Evolutionary conservation across 176 grass and related monocot species (phyloP), one percentile per base, ranked within the genome.

Genomic region (Cenchrus purpureus): DNA sequence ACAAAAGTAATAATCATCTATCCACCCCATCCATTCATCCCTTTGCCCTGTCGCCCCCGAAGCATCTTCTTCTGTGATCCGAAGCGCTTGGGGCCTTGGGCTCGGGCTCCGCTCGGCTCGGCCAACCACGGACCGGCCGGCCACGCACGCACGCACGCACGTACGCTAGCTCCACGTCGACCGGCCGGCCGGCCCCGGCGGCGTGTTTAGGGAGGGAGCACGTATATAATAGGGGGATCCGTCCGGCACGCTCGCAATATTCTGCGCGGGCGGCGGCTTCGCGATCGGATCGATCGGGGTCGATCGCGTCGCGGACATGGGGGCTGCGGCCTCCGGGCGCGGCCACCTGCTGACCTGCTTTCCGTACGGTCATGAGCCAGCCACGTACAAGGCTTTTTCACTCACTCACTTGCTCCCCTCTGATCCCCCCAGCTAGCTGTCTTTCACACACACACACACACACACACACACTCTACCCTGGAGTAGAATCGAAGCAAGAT

Each of bases 401-500:
- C 70, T 48, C 68, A 12, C 45, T 72, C 45, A 15, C 12, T 20
- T 20, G 3, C 37, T 16, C 5, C 69, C 6, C 31, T 32, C 31
- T 2, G 2, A 32, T 32, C 31, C 31, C 31, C 31, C 31, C 31
- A 44, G 67, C 68, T 71, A 14, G 10, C 44, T 71, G 44, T 13
- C 6, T 50, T 64, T 31, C 10, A 12, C 60, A 28, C 56, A 17
- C 53, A 25, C 22, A 25, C 22, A 25, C 22, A 25, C 22, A 25
- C 22, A 25, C 22, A 25, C 22, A 25, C 22, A 25, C 22, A 25
- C 22, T 25, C 22, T 25, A 25, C 54, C 14, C 65, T 37, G 20
- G 44, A 48, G 81, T 73, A 34, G 81, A 52, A 74, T 71, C 58
- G 77, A 83, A 77, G 86, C 72, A 75, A 19, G 73, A 53, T 52